phyloP scores from a whole-genome alignment of 2,329 filamentous ascomycete genomes.

The Ceratocystis papillata region DNA sequence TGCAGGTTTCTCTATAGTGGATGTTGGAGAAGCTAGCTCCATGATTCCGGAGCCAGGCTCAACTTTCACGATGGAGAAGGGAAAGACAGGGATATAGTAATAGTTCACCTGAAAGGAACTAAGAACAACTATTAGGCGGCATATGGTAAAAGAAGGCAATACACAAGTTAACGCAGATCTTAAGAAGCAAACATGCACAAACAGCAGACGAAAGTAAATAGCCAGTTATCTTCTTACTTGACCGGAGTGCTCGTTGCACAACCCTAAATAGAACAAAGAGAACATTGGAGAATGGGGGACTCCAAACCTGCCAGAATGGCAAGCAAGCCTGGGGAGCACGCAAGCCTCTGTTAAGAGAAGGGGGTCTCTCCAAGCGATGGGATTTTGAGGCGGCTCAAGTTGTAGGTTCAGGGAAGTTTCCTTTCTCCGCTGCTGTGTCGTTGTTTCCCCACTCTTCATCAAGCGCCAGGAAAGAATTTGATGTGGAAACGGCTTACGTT shows the following conservation, averaged over 20 bases:
- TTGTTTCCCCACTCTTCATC: not conserved
- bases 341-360: not conserved
- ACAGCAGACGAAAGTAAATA: not conserved
- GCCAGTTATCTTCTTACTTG: not conserved
- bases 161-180: not conserved
- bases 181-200: not conserved
- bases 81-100: not conserved
- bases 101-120: not conserved
- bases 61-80: slow-evolving; percentile 10
- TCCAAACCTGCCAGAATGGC: slow-evolving; percentile 17
- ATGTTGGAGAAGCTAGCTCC: slow-evolving; percentile 16
- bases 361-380: not conserved
- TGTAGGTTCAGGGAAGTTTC: not conserved
- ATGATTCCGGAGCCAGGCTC: slow-evolving; percentile 17
- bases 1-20: not conserved
- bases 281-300: slow-evolving; percentile 1
- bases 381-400: not conserved
- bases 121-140: not conserved
- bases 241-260: not conserved
- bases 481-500: not conserved
- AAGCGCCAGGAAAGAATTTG: not conserved
- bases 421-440: not conserved
- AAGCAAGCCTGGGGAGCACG: not conserved
- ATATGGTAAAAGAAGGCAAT: not conserved
- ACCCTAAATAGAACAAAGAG: not conserved